These are phyloP conservation scores for Talaromyces thailandensis DNA, from an alignment of 495 filamentous ascomycete genomes.

Conservation along the genomic window DNA sequence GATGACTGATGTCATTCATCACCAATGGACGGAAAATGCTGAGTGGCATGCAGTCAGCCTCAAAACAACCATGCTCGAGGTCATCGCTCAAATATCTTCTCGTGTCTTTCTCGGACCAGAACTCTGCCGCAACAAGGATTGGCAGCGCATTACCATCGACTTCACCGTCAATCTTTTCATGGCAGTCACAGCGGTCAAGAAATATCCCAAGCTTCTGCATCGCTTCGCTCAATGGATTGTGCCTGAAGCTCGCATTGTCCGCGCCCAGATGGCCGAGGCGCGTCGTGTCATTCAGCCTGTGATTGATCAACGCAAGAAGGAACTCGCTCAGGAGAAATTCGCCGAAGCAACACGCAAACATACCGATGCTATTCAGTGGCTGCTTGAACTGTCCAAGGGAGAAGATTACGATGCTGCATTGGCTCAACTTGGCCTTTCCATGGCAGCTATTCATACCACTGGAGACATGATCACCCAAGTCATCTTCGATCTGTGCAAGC, in stretches of 20 bases:
- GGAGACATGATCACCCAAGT: conserved; percentile 29
- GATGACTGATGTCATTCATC: conserved; percentile 19
- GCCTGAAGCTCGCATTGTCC: conserved; percentile 19
- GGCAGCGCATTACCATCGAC: conserved; percentile 46
- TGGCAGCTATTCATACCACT: conserved; percentile 40
- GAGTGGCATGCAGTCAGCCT: conserved; percentile 18
- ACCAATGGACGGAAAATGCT: conserved; percentile 17
- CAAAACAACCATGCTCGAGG: conserved; percentile 28
- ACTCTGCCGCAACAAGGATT: conserved; percentile 44
- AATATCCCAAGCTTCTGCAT: conserved; percentile 27
- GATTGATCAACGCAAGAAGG: conserved; percentile 4
- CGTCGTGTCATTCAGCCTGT: conserved; percentile 19
- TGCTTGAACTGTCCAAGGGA: conserved; percentile 17
- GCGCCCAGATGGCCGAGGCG: conserved; percentile 16
- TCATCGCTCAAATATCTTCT: conserved; percentile 50
- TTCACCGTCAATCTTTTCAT: conserved; percentile 46
- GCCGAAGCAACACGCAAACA: conserved; percentile 11
- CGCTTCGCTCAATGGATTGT: conserved; percentile 29
- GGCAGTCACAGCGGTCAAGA: conserved; percentile 21
- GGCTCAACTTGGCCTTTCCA: conserved; percentile 23
- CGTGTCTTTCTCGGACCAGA: conserved; percentile 47
- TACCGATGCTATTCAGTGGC: conserved; percentile 28
- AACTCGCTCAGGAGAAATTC: conserved; percentile 17
- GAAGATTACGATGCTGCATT: conserved; percentile 13
- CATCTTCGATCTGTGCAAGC: conserved; percentile 30